Conservation (phyloP, 2,329 filamentous ascomycete species). For the Sporothrix mexicana region DNA sequence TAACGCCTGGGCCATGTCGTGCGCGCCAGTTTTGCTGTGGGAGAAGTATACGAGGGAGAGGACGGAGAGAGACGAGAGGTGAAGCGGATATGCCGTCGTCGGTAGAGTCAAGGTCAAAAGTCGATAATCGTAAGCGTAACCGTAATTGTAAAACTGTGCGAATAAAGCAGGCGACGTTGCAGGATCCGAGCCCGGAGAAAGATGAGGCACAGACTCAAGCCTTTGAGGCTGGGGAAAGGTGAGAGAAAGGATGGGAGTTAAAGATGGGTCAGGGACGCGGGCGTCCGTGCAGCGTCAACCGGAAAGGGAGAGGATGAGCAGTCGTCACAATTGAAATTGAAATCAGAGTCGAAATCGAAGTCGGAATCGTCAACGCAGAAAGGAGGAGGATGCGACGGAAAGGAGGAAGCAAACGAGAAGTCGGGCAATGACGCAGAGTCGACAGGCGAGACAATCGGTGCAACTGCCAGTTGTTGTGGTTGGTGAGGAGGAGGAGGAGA, state of each 20-base stretch:
- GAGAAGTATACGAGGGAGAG: background rate
- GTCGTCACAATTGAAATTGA: background rate
- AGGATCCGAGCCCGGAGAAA: constrained; percentile 13
- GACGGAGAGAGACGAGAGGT: background rate
- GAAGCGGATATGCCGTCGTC: background rate
- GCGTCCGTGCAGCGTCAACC: background rate
- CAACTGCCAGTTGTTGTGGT: background rate
- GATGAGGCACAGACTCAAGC: background rate
- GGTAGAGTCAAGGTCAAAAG: background rate
- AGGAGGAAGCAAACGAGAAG: constrained; percentile 9
- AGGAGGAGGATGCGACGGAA: constrained; percentile 19
- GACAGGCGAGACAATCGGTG: constrained; percentile 24
- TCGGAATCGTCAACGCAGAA: constrained; percentile 12
- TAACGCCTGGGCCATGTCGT: constrained; percentile 40
- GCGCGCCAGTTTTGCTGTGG: constrained; percentile 35
- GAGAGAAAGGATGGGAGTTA: background rate
- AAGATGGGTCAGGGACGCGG: background rate
- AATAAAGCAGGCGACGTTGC: background rate
- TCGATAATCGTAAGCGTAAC: background rate
- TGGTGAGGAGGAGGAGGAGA: constrained; percentile 6
- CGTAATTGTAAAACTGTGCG: no score
- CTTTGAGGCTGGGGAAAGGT: no score
- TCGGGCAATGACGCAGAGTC: constrained; percentile 14
- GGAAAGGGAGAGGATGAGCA: background rate
- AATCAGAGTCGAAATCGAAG: background rate